These are phyloP conservation scores for Apocynum venetum DNA, from an alignment of 257 asterid species.

Conservation along the genomic window DNA sequence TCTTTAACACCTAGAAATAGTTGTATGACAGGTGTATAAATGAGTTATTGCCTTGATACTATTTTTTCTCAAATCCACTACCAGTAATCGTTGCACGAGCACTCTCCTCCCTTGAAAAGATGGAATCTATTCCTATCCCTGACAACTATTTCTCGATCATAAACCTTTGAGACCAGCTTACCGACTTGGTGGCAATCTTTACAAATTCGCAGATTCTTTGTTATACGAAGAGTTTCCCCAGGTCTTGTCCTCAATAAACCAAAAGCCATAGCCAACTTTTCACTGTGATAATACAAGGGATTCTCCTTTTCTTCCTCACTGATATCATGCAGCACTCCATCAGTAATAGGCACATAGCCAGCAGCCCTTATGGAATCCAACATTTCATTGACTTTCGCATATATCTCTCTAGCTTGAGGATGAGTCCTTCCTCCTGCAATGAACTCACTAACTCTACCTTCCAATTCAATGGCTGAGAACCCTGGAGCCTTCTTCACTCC, in stretches of 20 bases:
- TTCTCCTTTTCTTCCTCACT: conserved; percentile 69
- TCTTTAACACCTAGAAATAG: background rate
- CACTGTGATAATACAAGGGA: conserved; percentile 63
- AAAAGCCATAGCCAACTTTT: conserved; percentile 76
- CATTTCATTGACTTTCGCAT: conserved; percentile 59
- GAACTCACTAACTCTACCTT: conserved; percentile 53
- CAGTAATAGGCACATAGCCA: conserved; percentile 56
- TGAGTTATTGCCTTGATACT: background rate
- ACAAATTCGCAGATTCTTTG: conserved; percentile 78
- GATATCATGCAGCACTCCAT: conserved; percentile 35
- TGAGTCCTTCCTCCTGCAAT: conserved; percentile 78
- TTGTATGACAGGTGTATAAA: background rate
- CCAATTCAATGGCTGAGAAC: conserved; percentile 53
- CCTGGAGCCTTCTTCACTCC: conserved; percentile 79
- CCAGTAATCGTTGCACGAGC: conserved; percentile 86
- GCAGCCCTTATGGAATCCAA: conserved; percentile 38
- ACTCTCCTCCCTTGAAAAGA: conserved; percentile 60
- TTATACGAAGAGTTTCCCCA: conserved; percentile 60
- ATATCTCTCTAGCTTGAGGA: conserved; percentile 56
- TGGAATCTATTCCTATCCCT: conserved; percentile 78
- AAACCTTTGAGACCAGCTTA: conserved; percentile 59
- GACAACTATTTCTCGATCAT: conserved; percentile 62
- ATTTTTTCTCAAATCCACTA: conserved; percentile 3
- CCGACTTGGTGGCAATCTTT: conserved; percentile 70
- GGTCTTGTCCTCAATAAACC: conserved; percentile 59